Percentiles rank a stretch among this genome's conserved stretches.
Conservation (phyloP, 225 moss, liverwort and hornwort genomes). For the Antitrichia curtipendula region DNA sequence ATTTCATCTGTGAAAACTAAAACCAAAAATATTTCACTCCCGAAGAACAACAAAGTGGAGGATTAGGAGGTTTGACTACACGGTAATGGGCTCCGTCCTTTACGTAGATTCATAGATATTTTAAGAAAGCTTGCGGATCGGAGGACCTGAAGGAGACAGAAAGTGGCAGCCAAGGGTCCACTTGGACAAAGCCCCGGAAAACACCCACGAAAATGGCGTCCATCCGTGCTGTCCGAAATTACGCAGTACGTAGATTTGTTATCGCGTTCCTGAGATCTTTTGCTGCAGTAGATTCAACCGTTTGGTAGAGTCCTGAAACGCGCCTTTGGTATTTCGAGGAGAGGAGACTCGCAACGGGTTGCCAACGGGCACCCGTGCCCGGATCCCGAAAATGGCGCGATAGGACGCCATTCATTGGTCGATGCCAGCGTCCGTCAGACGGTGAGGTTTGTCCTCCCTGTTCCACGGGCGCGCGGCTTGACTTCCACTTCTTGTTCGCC, state of each 20-base stretch:
- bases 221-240: background rate
- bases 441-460: background rate
- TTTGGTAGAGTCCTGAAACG: background rate
- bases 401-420: background rate
- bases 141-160: background rate
- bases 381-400: background rate
- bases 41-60: background rate
- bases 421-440: background rate
- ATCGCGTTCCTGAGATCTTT: fast-evolving
- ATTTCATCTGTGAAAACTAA: background rate
- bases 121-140: background rate
- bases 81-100: background rate
- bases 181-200: background rate
- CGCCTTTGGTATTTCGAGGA: background rate
- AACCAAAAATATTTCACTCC: background rate
- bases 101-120: background rate
- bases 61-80: background rate
- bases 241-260: fast-evolving
- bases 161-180: background rate
- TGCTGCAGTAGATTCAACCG: fast-evolving
- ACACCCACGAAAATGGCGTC: background rate
- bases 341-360: background rate
- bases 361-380: constrained; percentile 14
- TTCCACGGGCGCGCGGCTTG: background rate
- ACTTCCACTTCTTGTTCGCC: background rate